Evolutionary conservation across 176 grass and related monocot species (phyloP).

Genomic region (Rhipidocladum racemiflorum): DNA sequence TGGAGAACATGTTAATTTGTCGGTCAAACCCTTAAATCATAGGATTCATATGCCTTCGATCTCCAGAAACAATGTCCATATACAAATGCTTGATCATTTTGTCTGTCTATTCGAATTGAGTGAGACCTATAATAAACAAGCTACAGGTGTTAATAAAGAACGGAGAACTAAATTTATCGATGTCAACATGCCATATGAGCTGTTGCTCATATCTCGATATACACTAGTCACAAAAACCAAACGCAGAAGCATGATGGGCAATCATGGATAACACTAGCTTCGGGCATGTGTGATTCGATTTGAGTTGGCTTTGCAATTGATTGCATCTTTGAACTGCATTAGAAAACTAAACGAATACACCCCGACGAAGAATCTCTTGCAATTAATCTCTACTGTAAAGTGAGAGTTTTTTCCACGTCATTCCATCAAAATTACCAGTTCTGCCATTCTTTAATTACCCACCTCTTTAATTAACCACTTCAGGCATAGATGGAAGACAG

Average conservation of each 20-base stretch:
- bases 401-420: too few relatives aligned
- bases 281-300: neutral
- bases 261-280: neutral
- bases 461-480: too few relatives aligned
- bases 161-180: neutral
- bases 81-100: neutral
- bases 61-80: neutral
- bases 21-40: neutral
- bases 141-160: neutral
- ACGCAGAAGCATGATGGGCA: neutral
- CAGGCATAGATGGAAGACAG: too few relatives aligned
- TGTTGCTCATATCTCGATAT: neutral
- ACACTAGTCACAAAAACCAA: neutral
- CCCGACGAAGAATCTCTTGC: conserved; percentile 9
- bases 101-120: neutral
- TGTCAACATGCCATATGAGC: neutral
- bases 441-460: too few relatives aligned
- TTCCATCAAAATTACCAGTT: too few relatives aligned
- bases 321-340: neutral
- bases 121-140: neutral
- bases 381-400: too few relatives aligned
- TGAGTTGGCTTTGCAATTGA: neutral
- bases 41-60: neutral
- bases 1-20: neutral
- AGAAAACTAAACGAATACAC: neutral